Evolutionary conservation across 208 protist species (phyloP).

Genomic region (Phytomonas sp.): DNA sequence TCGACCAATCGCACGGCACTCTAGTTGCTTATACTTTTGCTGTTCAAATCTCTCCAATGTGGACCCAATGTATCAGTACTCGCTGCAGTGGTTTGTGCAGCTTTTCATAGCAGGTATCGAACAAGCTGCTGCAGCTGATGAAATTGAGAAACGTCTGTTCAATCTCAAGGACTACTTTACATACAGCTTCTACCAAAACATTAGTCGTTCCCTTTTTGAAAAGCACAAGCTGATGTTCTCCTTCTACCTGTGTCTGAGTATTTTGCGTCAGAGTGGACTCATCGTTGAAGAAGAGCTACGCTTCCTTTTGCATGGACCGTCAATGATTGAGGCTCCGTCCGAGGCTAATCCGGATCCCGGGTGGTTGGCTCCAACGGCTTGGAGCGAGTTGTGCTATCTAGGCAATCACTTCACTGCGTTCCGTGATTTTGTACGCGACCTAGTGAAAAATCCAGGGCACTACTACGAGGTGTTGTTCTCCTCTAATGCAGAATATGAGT

Average conservation of each 20-base stretch:
- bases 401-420: constrained; percentile 80
- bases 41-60: constrained; percentile 92
- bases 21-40: constrained; percentile 97
- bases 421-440: constrained; percentile 65
- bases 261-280: constrained; percentile 58
- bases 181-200: constrained; percentile 94
- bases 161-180: constrained; percentile 94
- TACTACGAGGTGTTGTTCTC: constrained; percentile 92
- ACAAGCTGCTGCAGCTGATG: constrained; percentile 67
- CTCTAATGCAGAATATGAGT: constrained; percentile 71
- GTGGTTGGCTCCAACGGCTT: constrained; percentile 93
- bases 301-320: constrained; percentile 89
- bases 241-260: constrained; percentile 90
- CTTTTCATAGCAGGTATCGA: constrained; percentile 93
- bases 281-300: constrained; percentile 84
- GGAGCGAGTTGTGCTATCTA: constrained; percentile 90
- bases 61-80: constrained; percentile 97
- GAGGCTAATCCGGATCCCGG: constrained; percentile 37
- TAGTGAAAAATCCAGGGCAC: constrained; percentile 63
- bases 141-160: constrained; percentile 70
- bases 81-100: constrained; percentile 95
- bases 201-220: constrained; percentile 93
- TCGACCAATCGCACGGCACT: constrained; percentile 91
- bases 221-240: constrained; percentile 95
- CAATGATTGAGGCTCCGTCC: constrained; percentile 54